These are phyloP conservation scores for Aspergillus uvarum DNA, from an alignment of 2,329 filamentous ascomycete genomes.

Conservation along the genomic window DNA sequence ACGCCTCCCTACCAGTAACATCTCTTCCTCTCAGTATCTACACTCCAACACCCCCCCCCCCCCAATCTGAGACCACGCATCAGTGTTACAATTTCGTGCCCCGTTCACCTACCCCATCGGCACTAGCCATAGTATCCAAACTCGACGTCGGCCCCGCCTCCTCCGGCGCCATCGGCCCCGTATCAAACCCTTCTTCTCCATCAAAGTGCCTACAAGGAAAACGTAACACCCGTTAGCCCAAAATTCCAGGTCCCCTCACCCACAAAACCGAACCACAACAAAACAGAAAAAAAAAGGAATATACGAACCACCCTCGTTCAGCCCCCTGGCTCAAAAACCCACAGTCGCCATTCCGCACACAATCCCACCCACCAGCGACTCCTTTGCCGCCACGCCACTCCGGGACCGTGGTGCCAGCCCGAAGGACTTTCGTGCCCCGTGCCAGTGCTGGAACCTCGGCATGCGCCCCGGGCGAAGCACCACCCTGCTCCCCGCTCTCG, in stretches of 20 bases:
- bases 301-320: slow-evolving; percentile 81
- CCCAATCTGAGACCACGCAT: neutral
- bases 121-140: neutral
- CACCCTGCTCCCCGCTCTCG: slow-evolving; percentile 16
- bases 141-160: slow-evolving; percentile 19
- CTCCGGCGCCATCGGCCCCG: slow-evolving; percentile 29
- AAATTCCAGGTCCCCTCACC: neutral
- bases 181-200: slow-evolving; percentile 49
- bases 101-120: neutral
- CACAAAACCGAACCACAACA: slow-evolving; percentile 1
- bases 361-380: slow-evolving; percentile 76
- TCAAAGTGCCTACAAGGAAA: slow-evolving; percentile 42
- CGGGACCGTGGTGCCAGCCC: slow-evolving; percentile 25
- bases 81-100: slow-evolving; percentile 24
- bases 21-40: no score
- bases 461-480: neutral
- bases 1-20: no score
- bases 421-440: slow-evolving; percentile 25
- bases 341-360: slow-evolving; percentile 79
- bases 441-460: neutral
- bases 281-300: no score
- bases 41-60: no score
- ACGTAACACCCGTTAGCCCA: neutral
- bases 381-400: slow-evolving; percentile 61
- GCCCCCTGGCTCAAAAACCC: slow-evolving; percentile 75